Evolutionary conservation across 352 stramenopile species (phyloP), one percentile per base, ranked within the genome.

Genomic region (Phytophthora agathidicida): DNA sequence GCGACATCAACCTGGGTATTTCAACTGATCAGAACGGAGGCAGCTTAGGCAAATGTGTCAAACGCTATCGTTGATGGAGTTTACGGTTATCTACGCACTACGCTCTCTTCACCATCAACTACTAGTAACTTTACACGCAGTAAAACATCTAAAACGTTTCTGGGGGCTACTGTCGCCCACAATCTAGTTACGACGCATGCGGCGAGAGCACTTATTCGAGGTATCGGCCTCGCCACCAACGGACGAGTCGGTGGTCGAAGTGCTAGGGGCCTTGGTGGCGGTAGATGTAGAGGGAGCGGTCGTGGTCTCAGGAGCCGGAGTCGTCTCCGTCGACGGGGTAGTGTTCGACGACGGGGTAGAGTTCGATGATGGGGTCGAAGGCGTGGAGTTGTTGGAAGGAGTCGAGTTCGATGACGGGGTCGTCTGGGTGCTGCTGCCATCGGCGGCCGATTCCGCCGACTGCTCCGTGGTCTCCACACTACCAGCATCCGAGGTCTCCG

Each of bases 101-200:
- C 26, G 26, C 5, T 17, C 3, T 7, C n/a, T 13, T 30, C 38
- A 50, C 17, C 17, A 30, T 35, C 30, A 42, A 56, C 24, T n/a
- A n/a, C n/a, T n/a, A n/a, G n/a, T n/a, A n/a, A n/a, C n/a, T n/a
- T n/a, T 42, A 19, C 13, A 65, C 57, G 10, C 33, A 3, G 43
- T 47, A 36, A 28, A 65, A 65, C 47, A 60, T 62, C 26, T 42
- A 60, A n/a, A 49, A 47, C 35, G n/a, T n/a, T 38, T 41, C 11
- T 11, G 7, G 17, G 3, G 26, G 27, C 39, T 38, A 11, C 22
- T 11, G 14, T 51, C 13, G 13, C 9, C 37, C 37, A 38, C 24
- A 33, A 30, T 61, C 44, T 71, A 71, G 16, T 62, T 10, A 20
- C 62, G 62, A n/a, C 61, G 55, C 41, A 50, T 53, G 24, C 61